phyloP scores from a whole-genome alignment of 2,329 filamentous ascomycete genomes.

The Ascochyta rabiei region DNA sequence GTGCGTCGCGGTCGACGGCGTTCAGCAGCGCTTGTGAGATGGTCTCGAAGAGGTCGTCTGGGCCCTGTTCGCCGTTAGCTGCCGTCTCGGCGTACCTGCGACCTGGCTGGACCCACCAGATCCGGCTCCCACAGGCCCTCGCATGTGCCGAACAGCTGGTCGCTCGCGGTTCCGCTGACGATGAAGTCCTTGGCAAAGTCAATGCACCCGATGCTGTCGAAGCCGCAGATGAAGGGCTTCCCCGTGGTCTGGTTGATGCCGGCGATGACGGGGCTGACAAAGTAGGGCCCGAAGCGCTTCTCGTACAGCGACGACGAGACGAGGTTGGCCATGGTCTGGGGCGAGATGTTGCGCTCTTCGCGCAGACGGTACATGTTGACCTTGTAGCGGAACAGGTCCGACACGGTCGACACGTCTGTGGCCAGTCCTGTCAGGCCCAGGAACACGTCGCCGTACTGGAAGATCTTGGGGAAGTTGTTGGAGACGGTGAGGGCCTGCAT shows the following conservation, averaged over 20 bases:
- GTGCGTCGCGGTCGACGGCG: conserved; percentile 92
- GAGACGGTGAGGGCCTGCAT: conserved; percentile 96
- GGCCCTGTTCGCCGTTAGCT: conserved; percentile 61
- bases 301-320: conserved; percentile 88
- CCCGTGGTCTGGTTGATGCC: conserved; percentile 93
- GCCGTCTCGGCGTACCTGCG: conserved; percentile 34
- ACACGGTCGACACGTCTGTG: conserved; percentile 92
- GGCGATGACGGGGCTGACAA: conserved; percentile 91
- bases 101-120: conserved; percentile 63
- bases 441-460: conserved; percentile 94
- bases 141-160: conserved; percentile 98
- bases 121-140: conserved; percentile 98
- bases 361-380: conserved; percentile 99
- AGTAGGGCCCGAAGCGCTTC: conserved; percentile 93
- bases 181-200: conserved; percentile 99
- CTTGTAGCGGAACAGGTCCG: conserved; percentile 98
- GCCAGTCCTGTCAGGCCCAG: conserved; percentile 95
- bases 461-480: conserved; percentile 99
- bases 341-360: conserved; percentile 95
- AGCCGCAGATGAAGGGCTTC: conserved; percentile 97
- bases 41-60: conserved; percentile 97
- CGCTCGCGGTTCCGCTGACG: conserved; percentile 91
- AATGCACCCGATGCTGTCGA: conserved; percentile 98
- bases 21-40: conserved; percentile 95
- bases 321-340: conserved; percentile 94